Evolutionary conservation across 768 basidiomycete genomes (phyloP).

Genomic region (Suillus spraguei): DNA sequence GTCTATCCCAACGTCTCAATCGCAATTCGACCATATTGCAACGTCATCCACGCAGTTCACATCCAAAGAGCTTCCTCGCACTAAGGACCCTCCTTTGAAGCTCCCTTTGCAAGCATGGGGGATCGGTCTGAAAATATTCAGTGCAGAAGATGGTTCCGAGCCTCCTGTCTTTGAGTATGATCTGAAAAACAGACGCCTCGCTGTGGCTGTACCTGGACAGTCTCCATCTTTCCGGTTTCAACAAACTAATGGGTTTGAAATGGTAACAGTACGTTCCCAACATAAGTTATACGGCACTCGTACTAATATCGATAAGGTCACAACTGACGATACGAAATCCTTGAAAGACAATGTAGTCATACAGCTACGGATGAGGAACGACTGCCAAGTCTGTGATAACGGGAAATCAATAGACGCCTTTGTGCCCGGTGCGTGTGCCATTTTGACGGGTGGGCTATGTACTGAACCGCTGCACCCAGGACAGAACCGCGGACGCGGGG

Average conservation of each 20-base stretch:
- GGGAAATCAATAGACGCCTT: slow-evolving; percentile 11
- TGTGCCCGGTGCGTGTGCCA: slow-evolving; percentile 24
- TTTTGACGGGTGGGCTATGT: neutral
- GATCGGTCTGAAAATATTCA: slow-evolving; percentile 22
- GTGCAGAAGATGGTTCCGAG: neutral
- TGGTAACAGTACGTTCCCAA: neutral
- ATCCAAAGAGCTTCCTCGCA: neutral
- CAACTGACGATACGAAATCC: slow-evolving; percentile 15
- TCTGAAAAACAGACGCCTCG: neutral
- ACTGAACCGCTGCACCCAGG: slow-evolving; percentile 19
- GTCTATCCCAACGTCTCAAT: neutral
- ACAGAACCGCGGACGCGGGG: slow-evolving; percentile 1
- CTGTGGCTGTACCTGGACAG: neutral
- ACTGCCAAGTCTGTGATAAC: slow-evolving; percentile 13
- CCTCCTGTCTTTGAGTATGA: slow-evolving; percentile 1
- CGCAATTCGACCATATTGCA: slow-evolving; percentile 22
- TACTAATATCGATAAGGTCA: slow-evolving; percentile 22
- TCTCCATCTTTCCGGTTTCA: neutral
- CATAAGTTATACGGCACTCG: neutral
- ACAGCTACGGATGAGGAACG: slow-evolving; percentile 17
- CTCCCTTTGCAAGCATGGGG: slow-evolving; percentile 32
- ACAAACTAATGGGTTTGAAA: neutral
- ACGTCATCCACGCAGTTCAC: slow-evolving; percentile 32
- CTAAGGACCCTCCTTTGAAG: slow-evolving; percentile 7
- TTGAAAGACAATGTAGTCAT: slow-evolving; percentile 25